Conservation (phyloP, 2,329 filamentous ascomycete genomes). For the Calonectria leucothoes region DNA sequence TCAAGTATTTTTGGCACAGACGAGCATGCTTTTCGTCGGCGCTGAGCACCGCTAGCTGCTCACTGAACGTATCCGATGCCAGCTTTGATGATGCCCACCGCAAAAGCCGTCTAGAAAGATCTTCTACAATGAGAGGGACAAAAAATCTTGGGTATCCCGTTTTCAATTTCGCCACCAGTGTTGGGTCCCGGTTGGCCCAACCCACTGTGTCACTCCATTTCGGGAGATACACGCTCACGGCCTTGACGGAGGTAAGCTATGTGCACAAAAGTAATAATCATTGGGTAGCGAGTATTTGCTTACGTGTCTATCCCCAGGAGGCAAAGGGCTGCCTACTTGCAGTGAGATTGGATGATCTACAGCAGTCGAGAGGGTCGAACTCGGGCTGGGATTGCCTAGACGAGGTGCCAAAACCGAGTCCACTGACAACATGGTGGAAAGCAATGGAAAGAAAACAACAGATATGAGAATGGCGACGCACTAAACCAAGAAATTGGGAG, state of each 20-base stretch:
- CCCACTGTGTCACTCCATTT: constrained; percentile 41
- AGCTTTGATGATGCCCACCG: constrained; percentile 19
- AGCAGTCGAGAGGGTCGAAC: neutral
- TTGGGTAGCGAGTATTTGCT: constrained; percentile 2
- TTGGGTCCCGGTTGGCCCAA: constrained; percentile 38
- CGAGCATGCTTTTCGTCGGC: constrained; percentile 21
- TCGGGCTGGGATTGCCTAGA: neutral
- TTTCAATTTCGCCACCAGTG: constrained; percentile 35
- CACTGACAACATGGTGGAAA: neutral
- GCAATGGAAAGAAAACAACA: neutral
- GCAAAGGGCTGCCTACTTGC: constrained; percentile 36
- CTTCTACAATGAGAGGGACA: constrained; percentile 35
- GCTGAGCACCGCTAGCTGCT: neutral
- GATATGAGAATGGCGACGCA: neutral
- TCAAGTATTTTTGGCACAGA: constrained; percentile 34
- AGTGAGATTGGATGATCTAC: neutral
- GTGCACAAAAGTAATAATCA: too few relatives aligned
- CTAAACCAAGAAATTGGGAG: neutral
- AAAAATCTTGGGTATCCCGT: constrained; percentile 45
- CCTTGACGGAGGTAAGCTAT: constrained; percentile 24
- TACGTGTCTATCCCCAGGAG: constrained; percentile 41
- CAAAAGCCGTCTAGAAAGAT: constrained; percentile 34
- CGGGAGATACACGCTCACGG: constrained; percentile 46
- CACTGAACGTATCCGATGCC: neutral
- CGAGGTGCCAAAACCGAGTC: neutral